These are phyloP conservation scores for Alternaria rosae DNA, from an alignment of 2,329 filamentous ascomycete genomes.

Conservation along the genomic window DNA sequence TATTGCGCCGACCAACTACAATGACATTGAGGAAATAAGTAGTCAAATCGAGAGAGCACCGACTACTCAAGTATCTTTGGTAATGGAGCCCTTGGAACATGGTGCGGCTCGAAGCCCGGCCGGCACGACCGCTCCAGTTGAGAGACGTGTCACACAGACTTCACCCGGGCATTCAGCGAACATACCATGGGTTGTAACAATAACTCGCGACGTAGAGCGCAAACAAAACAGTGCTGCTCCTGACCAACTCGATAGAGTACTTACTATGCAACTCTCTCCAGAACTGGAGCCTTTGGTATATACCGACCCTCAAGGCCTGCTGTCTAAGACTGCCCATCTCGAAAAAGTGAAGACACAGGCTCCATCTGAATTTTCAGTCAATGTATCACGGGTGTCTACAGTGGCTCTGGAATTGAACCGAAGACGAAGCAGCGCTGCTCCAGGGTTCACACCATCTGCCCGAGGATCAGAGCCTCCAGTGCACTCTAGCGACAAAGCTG, in stretches of 20 bases:
- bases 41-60: not conserved
- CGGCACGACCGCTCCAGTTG: not conserved
- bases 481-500: not conserved
- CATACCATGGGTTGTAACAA: not conserved
- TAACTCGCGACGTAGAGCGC: not conserved
- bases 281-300: slow-evolving; percentile 10
- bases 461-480: slow-evolving; percentile 13
- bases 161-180: not conserved
- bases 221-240: not conserved
- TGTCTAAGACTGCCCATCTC: not conserved
- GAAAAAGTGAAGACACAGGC: not conserved
- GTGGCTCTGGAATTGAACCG: not conserved
- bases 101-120: not conserved
- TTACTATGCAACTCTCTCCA: slow-evolving; percentile 10
- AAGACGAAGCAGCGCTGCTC: slow-evolving; percentile 20
- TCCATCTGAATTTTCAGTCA: slow-evolving; percentile 3
- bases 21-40: not conserved
- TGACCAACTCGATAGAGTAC: slow-evolving; percentile 4
- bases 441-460: slow-evolving; percentile 1
- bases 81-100: not conserved
- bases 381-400: slow-evolving; percentile 9
- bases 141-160: not conserved
- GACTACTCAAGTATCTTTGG: not conserved
- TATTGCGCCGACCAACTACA: not conserved
- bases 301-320: not conserved